Evolutionary conservation across 164 flowering plant species (phyloP).

Genomic region (Nymphaea colorata): DNA sequence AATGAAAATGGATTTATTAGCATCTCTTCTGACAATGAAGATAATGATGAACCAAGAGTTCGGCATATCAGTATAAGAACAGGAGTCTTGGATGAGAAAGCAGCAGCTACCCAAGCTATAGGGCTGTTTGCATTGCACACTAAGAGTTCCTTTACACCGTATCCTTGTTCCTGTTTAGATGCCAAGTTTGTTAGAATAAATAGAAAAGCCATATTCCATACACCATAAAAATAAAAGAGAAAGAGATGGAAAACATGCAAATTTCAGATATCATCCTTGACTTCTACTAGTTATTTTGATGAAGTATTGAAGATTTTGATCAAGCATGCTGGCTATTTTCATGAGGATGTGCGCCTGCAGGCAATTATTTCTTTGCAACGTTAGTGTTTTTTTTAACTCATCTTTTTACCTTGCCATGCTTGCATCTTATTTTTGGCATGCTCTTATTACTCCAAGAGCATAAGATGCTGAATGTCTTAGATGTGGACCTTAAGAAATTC

Average conservation of each 20-base stretch:
- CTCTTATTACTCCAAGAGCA: no score
- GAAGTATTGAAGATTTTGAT: conserved; percentile 73
- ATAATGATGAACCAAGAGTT: conserved; percentile 88
- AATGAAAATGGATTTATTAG: conserved; percentile 67
- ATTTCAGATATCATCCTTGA: conserved; percentile 18
- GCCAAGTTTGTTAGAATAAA: background rate
- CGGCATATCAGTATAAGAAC: conserved; percentile 93
- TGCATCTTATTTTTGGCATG: background rate
- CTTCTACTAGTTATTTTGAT: conserved; percentile 61
- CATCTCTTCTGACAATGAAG: conserved; percentile 96
- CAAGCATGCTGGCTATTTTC: conserved; percentile 72
- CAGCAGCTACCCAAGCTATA: conserved; percentile 98
- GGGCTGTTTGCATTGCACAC: conserved; percentile 84
- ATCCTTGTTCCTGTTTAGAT: conserved; percentile 35
- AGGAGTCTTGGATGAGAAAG: conserved; percentile 97
- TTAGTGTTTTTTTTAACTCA: conserved; percentile 59
- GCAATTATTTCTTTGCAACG: conserved; percentile 72
- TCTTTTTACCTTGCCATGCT: conserved; percentile 27
- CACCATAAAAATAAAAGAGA: no score
- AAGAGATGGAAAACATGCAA: background rate
- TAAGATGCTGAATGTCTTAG: background rate
- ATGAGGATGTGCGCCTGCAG: conserved; percentile 98
- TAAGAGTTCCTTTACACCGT: conserved; percentile 78
- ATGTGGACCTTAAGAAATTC: background rate
- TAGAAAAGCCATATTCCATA: no score